Conservation (phyloP, 176 grass and related monocot genomes). For the Bolboschoenus planiculmis region DNA sequence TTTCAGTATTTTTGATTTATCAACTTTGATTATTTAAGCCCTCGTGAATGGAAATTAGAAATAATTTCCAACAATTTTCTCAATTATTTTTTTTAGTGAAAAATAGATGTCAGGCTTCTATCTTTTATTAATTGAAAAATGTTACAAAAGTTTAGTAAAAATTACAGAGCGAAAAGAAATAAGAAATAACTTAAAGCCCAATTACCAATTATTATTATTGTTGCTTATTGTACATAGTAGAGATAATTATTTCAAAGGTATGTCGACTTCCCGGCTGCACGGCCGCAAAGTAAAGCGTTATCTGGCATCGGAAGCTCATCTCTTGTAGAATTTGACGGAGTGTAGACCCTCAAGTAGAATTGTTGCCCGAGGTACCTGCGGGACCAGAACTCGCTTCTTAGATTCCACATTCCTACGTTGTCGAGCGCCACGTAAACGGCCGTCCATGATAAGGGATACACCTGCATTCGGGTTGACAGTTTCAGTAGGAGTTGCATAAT, state of each 20-base stretch:
- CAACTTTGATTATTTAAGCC: too few relatives aligned
- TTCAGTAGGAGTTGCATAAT: not conserved
- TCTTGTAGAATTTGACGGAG: conserved; percentile 47
- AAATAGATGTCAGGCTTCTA: too few relatives aligned
- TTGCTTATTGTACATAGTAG: not conserved
- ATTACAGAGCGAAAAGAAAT: too few relatives aligned
- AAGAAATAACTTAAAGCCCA: too few relatives aligned
- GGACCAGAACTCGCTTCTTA: conserved; percentile 61
- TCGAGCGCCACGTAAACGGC: conserved; percentile 57
- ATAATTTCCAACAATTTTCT: too few relatives aligned
- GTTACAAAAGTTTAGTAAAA: too few relatives aligned
- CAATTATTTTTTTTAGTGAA: too few relatives aligned
- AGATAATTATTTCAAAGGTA: not conserved
- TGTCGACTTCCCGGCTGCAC: conserved; percentile 8
- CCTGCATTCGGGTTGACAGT: conserved; percentile 12
- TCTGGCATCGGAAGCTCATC: conserved; percentile 64
- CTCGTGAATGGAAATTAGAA: too few relatives aligned
- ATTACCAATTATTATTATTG: not conserved
- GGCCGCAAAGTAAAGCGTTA: conserved; percentile 65
- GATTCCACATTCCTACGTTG: conserved; percentile 77
- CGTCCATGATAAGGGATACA: conserved; percentile 60
- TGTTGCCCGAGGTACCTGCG: conserved; percentile 72
- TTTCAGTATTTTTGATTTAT: too few relatives aligned
- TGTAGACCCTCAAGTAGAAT: conserved; percentile 78
- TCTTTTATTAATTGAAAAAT: too few relatives aligned